phyloP scores from a whole-genome alignment of 768 basidiomycete species.

The Tricholoma flavovirens region DNA sequence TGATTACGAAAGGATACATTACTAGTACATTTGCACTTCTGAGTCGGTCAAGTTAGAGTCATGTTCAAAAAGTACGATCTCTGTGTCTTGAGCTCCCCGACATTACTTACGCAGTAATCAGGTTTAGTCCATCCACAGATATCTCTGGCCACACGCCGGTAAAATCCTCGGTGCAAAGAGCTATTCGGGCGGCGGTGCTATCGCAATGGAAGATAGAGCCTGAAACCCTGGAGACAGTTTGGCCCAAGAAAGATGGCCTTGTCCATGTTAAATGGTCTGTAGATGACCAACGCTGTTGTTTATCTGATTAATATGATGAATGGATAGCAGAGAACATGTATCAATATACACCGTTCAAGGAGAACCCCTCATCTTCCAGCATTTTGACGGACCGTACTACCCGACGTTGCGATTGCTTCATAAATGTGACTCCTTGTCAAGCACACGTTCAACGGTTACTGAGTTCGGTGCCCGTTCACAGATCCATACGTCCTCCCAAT shows the following conservation, averaged over 20 bases:
- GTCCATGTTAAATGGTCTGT: constrained; percentile 92
- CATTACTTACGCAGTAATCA: constrained; percentile 21
- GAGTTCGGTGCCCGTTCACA: constrained; percentile 27
- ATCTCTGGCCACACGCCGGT: constrained; percentile 86
- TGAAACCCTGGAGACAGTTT: constrained; percentile 83
- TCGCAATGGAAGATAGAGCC: constrained; percentile 79
- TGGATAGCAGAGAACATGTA: constrained; percentile 85
- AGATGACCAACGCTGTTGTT: background rate
- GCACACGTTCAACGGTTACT: constrained; percentile 2
- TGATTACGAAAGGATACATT: too few relatives aligned
- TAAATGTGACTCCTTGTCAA: constrained; percentile 61
- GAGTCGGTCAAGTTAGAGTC: constrained; percentile 75
- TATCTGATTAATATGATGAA: constrained; percentile 13
- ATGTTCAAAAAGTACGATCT: constrained; percentile 73
- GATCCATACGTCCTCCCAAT: constrained; percentile 88
- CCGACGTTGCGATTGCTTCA: constrained; percentile 89
- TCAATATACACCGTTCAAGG: constrained; percentile 87
- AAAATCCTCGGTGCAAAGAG: constrained; percentile 90
- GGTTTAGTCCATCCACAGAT: constrained; percentile 72
- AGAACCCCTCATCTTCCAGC: constrained; percentile 91
- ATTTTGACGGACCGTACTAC: constrained; percentile 89
- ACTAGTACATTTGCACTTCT: too few relatives aligned
- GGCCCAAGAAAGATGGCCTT: constrained; percentile 98
- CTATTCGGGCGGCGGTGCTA: constrained; percentile 74
- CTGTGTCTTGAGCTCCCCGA: constrained; percentile 4